phyloP scores from a whole-genome alignment of 2,329 filamentous ascomycete species.

The Simplicillium sp. region DNA sequence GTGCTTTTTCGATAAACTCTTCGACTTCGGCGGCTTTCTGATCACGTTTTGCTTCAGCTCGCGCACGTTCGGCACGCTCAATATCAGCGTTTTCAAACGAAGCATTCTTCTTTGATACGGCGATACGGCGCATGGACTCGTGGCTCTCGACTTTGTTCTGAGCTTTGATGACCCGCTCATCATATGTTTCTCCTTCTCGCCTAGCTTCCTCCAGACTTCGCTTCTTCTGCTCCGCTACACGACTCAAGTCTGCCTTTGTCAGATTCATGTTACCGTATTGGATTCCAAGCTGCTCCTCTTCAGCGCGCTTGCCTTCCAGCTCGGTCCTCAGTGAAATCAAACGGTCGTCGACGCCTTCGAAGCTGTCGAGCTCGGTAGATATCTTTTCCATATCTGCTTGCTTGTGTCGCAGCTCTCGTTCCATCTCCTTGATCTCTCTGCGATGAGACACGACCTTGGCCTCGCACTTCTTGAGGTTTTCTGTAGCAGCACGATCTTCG shows the following conservation, averaged over 20 bases:
- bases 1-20: constrained; percentile 46
- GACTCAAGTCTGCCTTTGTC: constrained; percentile 38
- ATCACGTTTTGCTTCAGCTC: constrained; percentile 37
- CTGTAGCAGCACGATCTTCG: constrained; percentile 35
- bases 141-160: constrained; percentile 40
- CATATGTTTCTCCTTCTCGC: constrained; percentile 28
- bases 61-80: constrained; percentile 32
- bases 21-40: constrained; percentile 36
- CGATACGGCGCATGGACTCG: constrained; percentile 38
- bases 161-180: constrained; percentile 43
- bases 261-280: constrained; percentile 44
- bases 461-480: constrained; percentile 37
- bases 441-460: constrained; percentile 35
- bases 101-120: constrained; percentile 52
- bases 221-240: constrained; percentile 29
- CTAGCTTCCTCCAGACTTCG: constrained; percentile 20
- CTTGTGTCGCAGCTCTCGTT: constrained; percentile 46
- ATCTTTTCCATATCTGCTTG: constrained; percentile 44
- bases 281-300: constrained; percentile 38
- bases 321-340: constrained; percentile 49
- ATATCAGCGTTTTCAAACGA: constrained; percentile 42
- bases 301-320: constrained; percentile 43
- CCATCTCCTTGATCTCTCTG: constrained; percentile 27
- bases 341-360: constrained; percentile 58
- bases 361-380: constrained; percentile 53